Evolutionary conservation across 2,329 filamentous ascomycete species (phyloP), one percentile per base, ranked within the genome.

Genomic region (Falciphora oryzae): DNA sequence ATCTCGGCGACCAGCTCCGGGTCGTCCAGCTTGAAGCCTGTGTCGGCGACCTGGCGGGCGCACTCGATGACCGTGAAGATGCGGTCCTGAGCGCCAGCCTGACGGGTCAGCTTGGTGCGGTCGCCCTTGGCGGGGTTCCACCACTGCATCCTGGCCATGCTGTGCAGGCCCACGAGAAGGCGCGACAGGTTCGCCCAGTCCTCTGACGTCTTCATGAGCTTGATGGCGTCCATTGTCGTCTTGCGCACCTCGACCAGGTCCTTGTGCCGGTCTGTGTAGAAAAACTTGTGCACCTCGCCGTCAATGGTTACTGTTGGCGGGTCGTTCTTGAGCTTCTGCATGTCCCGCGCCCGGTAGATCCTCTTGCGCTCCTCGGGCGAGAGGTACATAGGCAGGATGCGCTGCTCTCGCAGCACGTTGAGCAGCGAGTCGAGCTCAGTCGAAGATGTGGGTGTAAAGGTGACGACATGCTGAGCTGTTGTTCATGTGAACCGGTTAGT

Each of bases 301-400:
- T 84, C 84, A 68, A 89, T 79, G 68, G 86, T 83, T 67, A 88
- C 82, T 66, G 78, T 77, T 66, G 87, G 78, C 53, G 85, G 83
- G 71, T 87, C 84, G 50, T 77, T 75, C 66, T 81, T 75, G 57
- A 89, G 80, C 65, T 74, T 74, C 67, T 80, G 75, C 68, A 78
- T 75, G 73, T 80, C 77, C 67, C 78, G 80, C 18, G 71, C 67
- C 65, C 78, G 76, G 75, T 80, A 82, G 69, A 90, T 75, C 66
- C 83, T 78, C 68, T 81, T 78, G 69, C 79, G 82, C 75, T 89
- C 83, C 62, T 76, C 74, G 32, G 72, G 65, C 28, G 81, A 78
- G 32, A 91, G 83, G 71, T 86, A 83, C 38, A 80, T 75, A n/a
- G 87, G 87, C 57, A 90, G 75, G 72, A 90, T 83, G 73, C 88